Evolutionary conservation across 495 filamentous ascomycete genomes (phyloP).

Genomic region (Xylaria cubensis): DNA sequence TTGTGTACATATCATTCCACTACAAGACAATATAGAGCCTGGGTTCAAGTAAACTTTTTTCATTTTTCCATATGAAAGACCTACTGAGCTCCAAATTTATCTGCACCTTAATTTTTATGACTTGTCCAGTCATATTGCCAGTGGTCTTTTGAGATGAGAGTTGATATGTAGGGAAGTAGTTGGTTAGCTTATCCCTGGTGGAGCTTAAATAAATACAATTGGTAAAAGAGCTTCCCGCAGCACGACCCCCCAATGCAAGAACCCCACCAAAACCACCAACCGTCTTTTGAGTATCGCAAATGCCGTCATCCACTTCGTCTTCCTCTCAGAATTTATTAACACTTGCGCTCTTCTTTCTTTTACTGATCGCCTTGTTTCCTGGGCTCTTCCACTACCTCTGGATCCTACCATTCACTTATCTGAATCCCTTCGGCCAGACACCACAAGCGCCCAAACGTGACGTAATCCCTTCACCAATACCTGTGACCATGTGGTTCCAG

Average conservation of each 20-base stretch:
- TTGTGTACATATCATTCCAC: conserved; percentile 39
- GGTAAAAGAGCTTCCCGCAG: conserved; percentile 18
- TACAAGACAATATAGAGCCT: conserved; percentile 32
- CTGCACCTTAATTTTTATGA: neutral
- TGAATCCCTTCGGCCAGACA: conserved; percentile 35
- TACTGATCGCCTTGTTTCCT: conserved; percentile 64
- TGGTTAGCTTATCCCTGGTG: conserved; percentile 1
- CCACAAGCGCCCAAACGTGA: conserved; percentile 21
- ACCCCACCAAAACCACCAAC: conserved; percentile 26
- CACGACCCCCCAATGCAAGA: conserved; percentile 10
- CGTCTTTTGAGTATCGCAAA: conserved; percentile 17
- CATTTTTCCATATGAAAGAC: conserved; percentile 5
- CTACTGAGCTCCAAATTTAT: neutral
- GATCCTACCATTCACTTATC: conserved; percentile 48
- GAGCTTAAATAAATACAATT: conserved; percentile 12
- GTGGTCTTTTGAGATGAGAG: neutral
- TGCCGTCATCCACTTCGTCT: conserved; percentile 41
- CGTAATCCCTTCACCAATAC: conserved; percentile 27
- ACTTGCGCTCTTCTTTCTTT: conserved; percentile 54
- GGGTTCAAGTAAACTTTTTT: conserved; percentile 8
- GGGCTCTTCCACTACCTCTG: conserved; percentile 58
- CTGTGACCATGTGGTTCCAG: conserved; percentile 71
- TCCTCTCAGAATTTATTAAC: conserved; percentile 41
- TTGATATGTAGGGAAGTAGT: neutral
- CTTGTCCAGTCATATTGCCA: too few species aligned